Evolutionary conservation across 179 eudicot species (phyloP).

Genomic region (Actinidia chinensis): DNA sequence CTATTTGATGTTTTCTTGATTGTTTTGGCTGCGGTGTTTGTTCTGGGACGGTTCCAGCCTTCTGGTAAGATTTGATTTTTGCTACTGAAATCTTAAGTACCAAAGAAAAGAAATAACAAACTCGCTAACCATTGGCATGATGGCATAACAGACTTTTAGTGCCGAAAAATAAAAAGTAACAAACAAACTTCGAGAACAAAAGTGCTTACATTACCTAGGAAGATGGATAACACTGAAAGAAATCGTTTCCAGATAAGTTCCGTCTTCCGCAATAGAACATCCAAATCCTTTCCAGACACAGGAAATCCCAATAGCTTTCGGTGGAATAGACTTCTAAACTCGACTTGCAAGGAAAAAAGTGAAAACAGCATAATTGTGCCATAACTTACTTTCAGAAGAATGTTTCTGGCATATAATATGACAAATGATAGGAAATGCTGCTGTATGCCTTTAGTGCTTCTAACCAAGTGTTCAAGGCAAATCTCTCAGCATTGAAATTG

Average conservation of each 20-base stretch:
- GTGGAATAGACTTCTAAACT: slow-evolving; percentile 72
- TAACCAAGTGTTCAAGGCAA: background rate
- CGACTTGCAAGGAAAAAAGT: slow-evolving; percentile 52
- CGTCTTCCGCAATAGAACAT: slow-evolving; percentile 54
- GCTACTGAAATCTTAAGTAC: no score
- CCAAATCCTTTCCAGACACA: slow-evolving; percentile 50
- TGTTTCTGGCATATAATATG: background rate
- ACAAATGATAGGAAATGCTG: background rate
- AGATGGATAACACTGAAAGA: slow-evolving; percentile 43
- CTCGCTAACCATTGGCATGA: no score
- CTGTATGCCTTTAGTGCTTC: background rate
- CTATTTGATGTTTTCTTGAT: no score
- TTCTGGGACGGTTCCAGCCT: no score
- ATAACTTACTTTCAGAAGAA: background rate
- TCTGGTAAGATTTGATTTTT: no score
- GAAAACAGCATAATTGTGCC: background rate
- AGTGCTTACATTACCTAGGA: slow-evolving; percentile 51
- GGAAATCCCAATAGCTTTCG: slow-evolving; percentile 67
- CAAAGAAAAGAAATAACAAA: no score
- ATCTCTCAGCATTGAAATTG: background rate
- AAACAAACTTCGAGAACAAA: background rate
- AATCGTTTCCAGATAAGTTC: slow-evolving; percentile 73
- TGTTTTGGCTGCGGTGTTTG: no score
- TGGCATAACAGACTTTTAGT: background rate
- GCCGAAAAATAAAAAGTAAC: background rate